Conservation (phyloP, 139 green algal genomes). For the Coccomyxa sp. region DNA sequence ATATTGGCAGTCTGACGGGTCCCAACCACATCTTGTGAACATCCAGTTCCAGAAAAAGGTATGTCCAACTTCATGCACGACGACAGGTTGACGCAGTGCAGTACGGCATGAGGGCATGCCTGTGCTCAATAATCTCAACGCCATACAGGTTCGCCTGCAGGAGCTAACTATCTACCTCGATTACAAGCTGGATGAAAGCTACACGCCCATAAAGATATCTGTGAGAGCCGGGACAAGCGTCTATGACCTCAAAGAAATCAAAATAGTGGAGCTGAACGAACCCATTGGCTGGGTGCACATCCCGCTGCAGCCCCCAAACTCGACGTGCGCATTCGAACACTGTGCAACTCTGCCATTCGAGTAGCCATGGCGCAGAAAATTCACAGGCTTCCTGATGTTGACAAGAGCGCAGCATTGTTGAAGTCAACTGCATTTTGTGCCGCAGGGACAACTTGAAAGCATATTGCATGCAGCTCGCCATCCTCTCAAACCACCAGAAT, state of each 20-base stretch:
- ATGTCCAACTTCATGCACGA: neutral
- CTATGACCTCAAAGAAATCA: constrained; percentile 81
- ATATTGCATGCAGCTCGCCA: constrained; percentile 55
- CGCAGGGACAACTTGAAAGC: constrained; percentile 35
- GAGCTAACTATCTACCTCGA: constrained; percentile 86
- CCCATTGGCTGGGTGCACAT: constrained; percentile 83
- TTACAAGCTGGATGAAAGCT: constrained; percentile 93
- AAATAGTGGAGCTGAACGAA: constrained; percentile 75
- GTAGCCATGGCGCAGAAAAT: too few species aligned
- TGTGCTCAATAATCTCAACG: neutral
- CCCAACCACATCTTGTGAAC: constrained; percentile 91
- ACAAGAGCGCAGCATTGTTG: too few species aligned
- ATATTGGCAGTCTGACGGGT: constrained; percentile 93
- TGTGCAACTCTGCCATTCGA: neutral
- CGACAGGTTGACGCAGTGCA: neutral
- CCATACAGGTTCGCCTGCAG: constrained; percentile 44
- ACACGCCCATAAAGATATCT: constrained; percentile 86
- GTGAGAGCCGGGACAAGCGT: constrained; percentile 75
- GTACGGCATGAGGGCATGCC: neutral
- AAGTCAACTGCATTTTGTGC: too few species aligned
- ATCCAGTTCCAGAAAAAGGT: constrained; percentile 89
- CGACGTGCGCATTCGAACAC: neutral
- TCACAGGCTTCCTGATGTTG: too few species aligned
- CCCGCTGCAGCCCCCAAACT: constrained; percentile 33
- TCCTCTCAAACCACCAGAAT: constrained; percentile 91